These are phyloP conservation scores for Aspergillus aculeatinus DNA, from an alignment of 2,329 filamentous ascomycete genomes.

Conservation along the genomic window DNA sequence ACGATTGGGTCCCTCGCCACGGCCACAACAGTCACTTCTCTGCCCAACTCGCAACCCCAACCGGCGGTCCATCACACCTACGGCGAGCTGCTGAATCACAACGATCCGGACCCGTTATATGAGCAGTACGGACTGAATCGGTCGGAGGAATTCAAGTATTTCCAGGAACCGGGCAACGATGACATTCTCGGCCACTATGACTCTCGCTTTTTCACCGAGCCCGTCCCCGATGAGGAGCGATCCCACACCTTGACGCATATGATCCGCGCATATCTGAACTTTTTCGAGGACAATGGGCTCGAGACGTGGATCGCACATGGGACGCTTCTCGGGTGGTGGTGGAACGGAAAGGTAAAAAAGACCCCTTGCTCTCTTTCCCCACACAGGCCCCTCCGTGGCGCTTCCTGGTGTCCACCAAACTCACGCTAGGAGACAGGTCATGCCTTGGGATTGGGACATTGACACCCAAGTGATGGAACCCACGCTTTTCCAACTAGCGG, in stretches of 20 bases:
- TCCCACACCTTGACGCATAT: conserved; percentile 66
- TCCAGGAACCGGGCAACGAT: conserved; percentile 62
- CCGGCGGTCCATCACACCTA: conserved; percentile 9
- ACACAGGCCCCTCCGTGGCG: background rate
- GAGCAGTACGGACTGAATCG: conserved; percentile 28
- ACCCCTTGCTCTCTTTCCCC: background rate
- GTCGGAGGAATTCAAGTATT: conserved; percentile 57
- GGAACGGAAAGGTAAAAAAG: conserved; percentile 64
- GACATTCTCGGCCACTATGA: conserved; percentile 72
- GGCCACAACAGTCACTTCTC: background rate
- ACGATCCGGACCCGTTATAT: conserved; percentile 20
- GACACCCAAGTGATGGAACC: conserved; percentile 73
- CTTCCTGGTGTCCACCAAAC: background rate
- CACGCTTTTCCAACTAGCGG: conserved; percentile 65
- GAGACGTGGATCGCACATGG: conserved; percentile 89
- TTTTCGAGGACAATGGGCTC: conserved; percentile 62
- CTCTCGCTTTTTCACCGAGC: conserved; percentile 64
- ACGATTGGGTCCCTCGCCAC: conserved; percentile 20
- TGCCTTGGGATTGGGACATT: conserved; percentile 83
- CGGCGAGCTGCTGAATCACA: conserved; percentile 15
- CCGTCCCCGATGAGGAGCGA: conserved; percentile 65
- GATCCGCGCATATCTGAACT: conserved; percentile 70
- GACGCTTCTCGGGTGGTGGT: conserved; percentile 84
- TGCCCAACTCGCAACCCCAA: conserved; percentile 12
- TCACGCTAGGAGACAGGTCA: conserved; percentile 49